Base-by-base conservation (phyloP, 2,329 filamentous ascomycete genomes). In the Fusarium palustre region DNA sequence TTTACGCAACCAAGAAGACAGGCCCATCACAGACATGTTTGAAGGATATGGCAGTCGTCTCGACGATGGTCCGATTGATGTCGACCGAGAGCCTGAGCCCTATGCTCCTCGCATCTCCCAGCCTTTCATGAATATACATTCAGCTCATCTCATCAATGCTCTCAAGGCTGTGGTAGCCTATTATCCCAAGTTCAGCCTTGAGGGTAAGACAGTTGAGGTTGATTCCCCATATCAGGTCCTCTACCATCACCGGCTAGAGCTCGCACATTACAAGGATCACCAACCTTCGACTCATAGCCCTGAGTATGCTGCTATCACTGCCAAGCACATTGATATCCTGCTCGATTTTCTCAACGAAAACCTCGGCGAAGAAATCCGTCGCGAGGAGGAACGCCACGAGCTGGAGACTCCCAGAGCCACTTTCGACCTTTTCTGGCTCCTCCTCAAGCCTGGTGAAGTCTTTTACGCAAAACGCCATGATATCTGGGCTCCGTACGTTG, bases 141-240 rank as follows among this genome's bases (percentile, higher is more conserved):
- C 83, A 3, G 61, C 74, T 31, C 75, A 84, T 58, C 78, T 87
- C 31, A 79, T 82, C 66, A 81, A 84, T 47, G 84, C 84, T 1
- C 77, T 87, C 7, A 78, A 76, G 30, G 83, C 84, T 15, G 80
- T 86, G 7, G 79, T 87, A 9, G 77, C 75, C 25, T 86, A 85
- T 67, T 86, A 85, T 65, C 83, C 83, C 5, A 76, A 78, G 39
- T 76, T 80, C 59, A 76, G 75, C 42, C 78, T 83, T 49, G 71
- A 77, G 1, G 79, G 72, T 41, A 77, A 79, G 9, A 73, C 58
- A n/a, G 75, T 83, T 55, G 73, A 69, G 28, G 77, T 86, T 64
- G 76, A 77, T 20, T 79, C 81, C 6, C 86, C 85, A 3, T 87
- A 85, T 69, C 75, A 76, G 8, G 75, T 84, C n/a, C 77, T 87